Conservation (phyloP, 257 asterid species). For the Parsonsia alboflavescens region DNA sequence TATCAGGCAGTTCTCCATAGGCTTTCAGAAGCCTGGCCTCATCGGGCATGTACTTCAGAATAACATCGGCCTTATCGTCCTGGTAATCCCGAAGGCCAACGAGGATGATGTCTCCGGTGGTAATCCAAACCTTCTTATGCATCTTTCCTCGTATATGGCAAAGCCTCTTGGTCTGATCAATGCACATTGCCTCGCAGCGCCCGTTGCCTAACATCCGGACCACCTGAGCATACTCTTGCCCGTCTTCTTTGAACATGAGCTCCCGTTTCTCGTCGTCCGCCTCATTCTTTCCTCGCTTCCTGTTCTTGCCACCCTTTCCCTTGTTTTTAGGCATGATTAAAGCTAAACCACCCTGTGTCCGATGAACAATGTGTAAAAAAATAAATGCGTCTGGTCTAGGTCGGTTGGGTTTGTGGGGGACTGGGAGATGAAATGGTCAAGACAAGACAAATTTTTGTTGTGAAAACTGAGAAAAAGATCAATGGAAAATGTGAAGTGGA, state of each 20-base stretch:
- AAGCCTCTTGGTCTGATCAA: slow-evolving; percentile 4
- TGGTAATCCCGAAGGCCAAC: neutral
- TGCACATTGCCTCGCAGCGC: slow-evolving; percentile 4
- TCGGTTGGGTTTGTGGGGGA: neutral
- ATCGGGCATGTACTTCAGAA: neutral
- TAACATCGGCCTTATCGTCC: slow-evolving; percentile 8
- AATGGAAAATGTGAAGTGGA: too few species aligned
- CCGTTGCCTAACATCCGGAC: neutral
- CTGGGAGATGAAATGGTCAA: neutral
- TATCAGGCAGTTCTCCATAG: neutral
- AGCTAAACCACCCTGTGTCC: neutral
- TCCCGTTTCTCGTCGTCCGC: neutral
- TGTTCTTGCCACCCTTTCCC: slow-evolving; percentile 2
- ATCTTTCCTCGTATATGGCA: slow-evolving; percentile 2
- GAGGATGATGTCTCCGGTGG: neutral
- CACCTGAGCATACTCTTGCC: neutral
- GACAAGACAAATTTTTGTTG: neutral
- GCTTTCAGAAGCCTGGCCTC: slow-evolving; percentile 8
- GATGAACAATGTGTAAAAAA: neutral
- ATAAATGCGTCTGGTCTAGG: too few species aligned
- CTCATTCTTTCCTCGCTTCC: slow-evolving; percentile 6
- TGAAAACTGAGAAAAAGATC: too few species aligned
- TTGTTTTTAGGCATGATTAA: slow-evolving; percentile 2
- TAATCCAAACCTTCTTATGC: slow-evolving; percentile 7
- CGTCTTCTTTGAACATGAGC: slow-evolving; percentile 2